Percentiles rank a stretch among this genome's conserved stretches.
These are phyloP conservation scores for Lipomyces spencermartinsiae DNA, from an alignment of 805 yeast genomes.

Conservation along the genomic window DNA sequence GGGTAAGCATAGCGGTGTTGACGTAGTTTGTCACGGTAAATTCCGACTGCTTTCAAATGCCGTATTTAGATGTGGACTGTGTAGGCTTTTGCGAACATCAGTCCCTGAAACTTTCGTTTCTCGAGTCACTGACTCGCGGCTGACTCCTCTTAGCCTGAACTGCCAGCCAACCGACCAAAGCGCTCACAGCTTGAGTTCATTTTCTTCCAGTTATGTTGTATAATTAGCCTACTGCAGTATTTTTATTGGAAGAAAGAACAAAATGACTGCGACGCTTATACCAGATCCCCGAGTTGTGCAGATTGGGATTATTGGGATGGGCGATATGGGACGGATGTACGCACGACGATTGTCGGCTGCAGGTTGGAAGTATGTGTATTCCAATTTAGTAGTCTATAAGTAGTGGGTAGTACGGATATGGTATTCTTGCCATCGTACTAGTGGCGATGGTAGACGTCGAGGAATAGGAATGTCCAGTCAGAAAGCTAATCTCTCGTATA, in stretches of 20 bases:
- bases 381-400: neutral
- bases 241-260: neutral
- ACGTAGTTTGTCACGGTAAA: no score
- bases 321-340: slow-evolving; percentile 94
- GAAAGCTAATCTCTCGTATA: slow-evolving; percentile 16
- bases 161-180: neutral
- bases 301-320: slow-evolving; percentile 92
- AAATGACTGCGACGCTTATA: neutral
- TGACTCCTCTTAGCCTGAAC: no score
- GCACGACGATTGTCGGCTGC: slow-evolving; percentile 77
- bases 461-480: neutral
- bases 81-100: no score
- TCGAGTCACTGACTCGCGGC: neutral
- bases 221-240: neutral
- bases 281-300: slow-evolving; percentile 49
- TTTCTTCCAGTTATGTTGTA: neutral
- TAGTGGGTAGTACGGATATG: neutral
- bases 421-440: neutral
- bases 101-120: neutral
- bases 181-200: neutral
- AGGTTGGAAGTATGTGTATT: slow-evolving; percentile 67
- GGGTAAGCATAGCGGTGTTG: no score
- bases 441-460: neutral
- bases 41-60: no score
- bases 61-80: no score